Percentiles rank a stretch among this genome's conserved stretches.
These are phyloP conservation scores for Purpureocillium takamizusanense DNA, from an alignment of 2,329 filamentous ascomycete genomes.

Conservation along the genomic window DNA sequence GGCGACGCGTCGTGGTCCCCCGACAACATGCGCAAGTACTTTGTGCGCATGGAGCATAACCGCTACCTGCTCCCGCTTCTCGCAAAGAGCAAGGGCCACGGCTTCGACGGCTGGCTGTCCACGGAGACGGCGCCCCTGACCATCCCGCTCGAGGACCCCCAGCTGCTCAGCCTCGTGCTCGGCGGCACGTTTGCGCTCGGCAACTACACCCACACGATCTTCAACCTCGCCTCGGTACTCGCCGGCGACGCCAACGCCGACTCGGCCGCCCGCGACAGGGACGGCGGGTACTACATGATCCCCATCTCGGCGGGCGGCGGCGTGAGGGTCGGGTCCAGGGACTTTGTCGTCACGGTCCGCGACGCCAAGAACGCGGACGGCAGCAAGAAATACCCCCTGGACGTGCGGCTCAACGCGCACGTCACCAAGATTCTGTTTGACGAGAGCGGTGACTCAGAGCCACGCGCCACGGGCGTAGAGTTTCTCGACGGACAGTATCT, in stretches of 20 bases:
- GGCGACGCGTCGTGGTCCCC: conserved; percentile 51
- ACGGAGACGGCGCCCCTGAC: conserved; percentile 40
- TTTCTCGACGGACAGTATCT: conserved; percentile 29
- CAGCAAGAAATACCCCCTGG: conserved; percentile 8
- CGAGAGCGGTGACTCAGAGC: conserved; percentile 13
- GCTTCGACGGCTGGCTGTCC: conserved; percentile 47
- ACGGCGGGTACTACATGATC: conserved; percentile 32
- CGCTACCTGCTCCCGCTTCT: conserved; percentile 27
- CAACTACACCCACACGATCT: conserved; percentile 16
- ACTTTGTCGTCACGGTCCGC: conserved; percentile 31
- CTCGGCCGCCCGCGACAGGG: conserved; percentile 30
- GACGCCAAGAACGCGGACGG: conserved; percentile 13
- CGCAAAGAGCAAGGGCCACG: conserved; percentile 35
- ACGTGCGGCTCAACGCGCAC: conserved; percentile 15
- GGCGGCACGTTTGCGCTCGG: conserved; percentile 17
- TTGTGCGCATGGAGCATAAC: conserved; percentile 46
- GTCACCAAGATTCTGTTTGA: conserved; percentile 27
- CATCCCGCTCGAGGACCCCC: conserved; percentile 40
- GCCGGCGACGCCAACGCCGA: conserved; percentile 43
- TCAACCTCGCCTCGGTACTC: conserved; percentile 25
- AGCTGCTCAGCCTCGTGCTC: conserved; percentile 30
- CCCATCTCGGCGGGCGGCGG: conserved; percentile 33
- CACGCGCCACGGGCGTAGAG: conserved; percentile 32
- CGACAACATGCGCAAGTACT: conserved; percentile 51
- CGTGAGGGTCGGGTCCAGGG: conserved; percentile 36